These are phyloP conservation scores for Mortierella sp. DNA, from an alignment of 371 early-diverging fungal species.

Conservation along the genomic window DNA sequence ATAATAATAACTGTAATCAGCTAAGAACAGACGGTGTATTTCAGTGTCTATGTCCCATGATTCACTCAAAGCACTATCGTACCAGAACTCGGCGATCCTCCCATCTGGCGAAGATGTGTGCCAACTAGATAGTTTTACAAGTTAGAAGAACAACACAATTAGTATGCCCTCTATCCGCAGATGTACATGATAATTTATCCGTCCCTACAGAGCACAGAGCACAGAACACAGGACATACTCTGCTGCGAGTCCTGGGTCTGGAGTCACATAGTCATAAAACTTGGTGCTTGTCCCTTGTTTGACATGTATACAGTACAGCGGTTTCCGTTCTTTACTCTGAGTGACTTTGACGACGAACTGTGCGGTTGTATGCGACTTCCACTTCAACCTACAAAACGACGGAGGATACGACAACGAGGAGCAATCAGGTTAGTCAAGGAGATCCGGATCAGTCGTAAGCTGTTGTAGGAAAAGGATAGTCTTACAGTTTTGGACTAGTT, in stretches of 20 bases:
- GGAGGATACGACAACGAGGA: too few relatives aligned
- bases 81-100: slow-evolving; percentile 70
- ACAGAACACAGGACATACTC: too few relatives aligned
- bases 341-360: slow-evolving; percentile 79
- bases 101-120: slow-evolving; percentile 71
- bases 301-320: slow-evolving; percentile 69
- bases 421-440: too few relatives aligned
- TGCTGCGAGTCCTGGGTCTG: slow-evolving; percentile 62
- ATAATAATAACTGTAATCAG: neutral
- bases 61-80: too few relatives aligned
- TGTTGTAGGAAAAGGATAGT: too few relatives aligned
- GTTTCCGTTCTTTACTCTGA: slow-evolving; percentile 73
- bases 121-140: slow-evolving; percentile 63
- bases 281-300: slow-evolving; percentile 66
- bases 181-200: too few relatives aligned
- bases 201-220: too few relatives aligned
- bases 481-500: slow-evolving; percentile 69
- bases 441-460: too few relatives aligned
- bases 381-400: slow-evolving; percentile 75
- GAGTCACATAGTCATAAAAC: slow-evolving; percentile 75
- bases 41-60: too few relatives aligned
- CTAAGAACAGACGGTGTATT: neutral
- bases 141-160: too few relatives aligned
- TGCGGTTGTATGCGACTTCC: slow-evolving; percentile 92
- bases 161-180: too few relatives aligned